phyloP scores from a whole-genome alignment of 2,329 filamentous ascomycete species.

The Colletotrichum agaves region DNA sequence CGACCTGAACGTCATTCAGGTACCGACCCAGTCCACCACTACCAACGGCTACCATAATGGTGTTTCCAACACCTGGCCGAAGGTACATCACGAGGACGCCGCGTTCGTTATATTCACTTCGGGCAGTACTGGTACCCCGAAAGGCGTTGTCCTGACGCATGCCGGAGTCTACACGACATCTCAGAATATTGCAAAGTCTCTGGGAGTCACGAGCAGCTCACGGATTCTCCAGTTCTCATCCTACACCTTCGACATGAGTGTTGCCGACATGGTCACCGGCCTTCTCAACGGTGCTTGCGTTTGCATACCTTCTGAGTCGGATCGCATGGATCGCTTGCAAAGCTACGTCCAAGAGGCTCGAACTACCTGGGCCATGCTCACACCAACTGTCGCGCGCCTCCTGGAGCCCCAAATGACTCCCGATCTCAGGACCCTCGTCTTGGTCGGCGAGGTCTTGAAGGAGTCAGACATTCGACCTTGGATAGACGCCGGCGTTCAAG shows the following conservation, averaged over 20 bases:
- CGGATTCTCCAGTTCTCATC: conserved; percentile 58
- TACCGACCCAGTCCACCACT: neutral
- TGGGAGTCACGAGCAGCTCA: neutral
- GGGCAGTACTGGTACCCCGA: conserved; percentile 64
- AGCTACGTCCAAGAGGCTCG: conserved; percentile 28
- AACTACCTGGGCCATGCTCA: conserved; percentile 13
- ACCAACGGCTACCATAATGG: neutral
- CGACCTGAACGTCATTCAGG: neutral
- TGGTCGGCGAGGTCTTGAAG: conserved; percentile 8
- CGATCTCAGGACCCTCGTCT: neutral
- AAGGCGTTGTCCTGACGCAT: conserved; percentile 56
- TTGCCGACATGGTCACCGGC: conserved; percentile 62
- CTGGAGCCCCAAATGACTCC: neutral
- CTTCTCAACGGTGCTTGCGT: conserved; percentile 67
- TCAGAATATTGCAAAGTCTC: neutral
- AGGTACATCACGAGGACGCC: neutral
- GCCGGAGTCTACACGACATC: conserved; percentile 39
- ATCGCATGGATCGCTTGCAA: conserved; percentile 59
- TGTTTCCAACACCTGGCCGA: neutral
- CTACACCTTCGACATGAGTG: conserved; percentile 63
- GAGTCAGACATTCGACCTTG: conserved; percentile 1
- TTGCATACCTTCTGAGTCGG: conserved; percentile 64
- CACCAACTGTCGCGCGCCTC: conserved; percentile 4
- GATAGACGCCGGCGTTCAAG: conserved; percentile 1
- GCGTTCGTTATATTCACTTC: conserved; percentile 61